Base-by-base conservation (phyloP, 495 filamentous ascomycete species). In the Xylaria flabelliformis region DNA sequence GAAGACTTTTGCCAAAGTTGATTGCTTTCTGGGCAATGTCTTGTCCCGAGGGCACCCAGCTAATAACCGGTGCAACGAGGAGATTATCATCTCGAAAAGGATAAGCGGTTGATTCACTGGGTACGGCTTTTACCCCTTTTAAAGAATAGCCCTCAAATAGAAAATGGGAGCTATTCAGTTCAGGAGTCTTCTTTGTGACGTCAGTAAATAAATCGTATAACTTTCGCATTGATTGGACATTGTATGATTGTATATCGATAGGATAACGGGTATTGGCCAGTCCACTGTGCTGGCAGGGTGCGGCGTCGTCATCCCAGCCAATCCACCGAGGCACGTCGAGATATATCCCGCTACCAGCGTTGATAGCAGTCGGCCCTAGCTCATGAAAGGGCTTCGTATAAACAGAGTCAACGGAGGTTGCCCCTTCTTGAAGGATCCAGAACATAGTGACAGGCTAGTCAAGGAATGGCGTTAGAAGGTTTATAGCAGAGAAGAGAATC, bases 121-220 rank as follows among this genome's bases (percentile, higher is more conserved):
- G 62, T 7, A 87, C 73, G 0, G 78, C 78, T 46, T 84, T 72
- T 0, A 90, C 86, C 12, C 82, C 87, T 29, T 83, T 71, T 8
- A 73, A 70, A 9, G 87, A 82, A 79, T 88, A 89, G 19, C 83
- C 86, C 73, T 90, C 88, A 65, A 90, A 87, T 79, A 88, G 83
- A 78, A 89, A 83, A 44, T 86, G 74, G 3, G 86, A 85, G 46
- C 74, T 74, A 69, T 73, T 74, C 41, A 82, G 62, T 3, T 69
- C 75, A 1, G 73, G 69, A 1, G 46, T 72, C n/a, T 72, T 51
- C 21, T 75, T 66, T 13, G 73, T 74, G n/a, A 75, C 77, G 10
- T 42, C 8, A 75, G 80, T 77, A 74, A 81, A 87, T 34, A 84
- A 48, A 29, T 85, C 80, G 56, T 80, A 86, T 9, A 76, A 82